A percentile compares a stretch with the other conserved stretches of the same genome.
Conservation (phyloP, 306 rosid genomes). For the Clitoria ternatea region DNA sequence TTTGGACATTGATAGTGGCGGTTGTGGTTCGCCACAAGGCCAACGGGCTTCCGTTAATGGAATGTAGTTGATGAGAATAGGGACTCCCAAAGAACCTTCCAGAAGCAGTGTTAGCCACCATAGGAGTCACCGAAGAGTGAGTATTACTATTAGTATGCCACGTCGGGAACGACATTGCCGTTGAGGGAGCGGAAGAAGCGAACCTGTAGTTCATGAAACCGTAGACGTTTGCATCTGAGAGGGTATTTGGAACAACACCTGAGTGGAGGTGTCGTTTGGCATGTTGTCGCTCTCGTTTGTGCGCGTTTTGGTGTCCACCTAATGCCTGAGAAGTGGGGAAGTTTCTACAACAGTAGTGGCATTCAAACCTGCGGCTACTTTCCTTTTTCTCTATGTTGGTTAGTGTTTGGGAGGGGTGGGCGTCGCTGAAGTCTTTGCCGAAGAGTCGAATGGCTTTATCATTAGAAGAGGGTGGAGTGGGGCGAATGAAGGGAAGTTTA, state of each 20-base stretch:
- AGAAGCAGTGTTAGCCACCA: not conserved
- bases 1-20: slow-evolving; percentile 8
- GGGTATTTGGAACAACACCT: slow-evolving; percentile 44
- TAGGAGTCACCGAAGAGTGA: not conserved
- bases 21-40: slow-evolving; percentile 61
- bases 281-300: slow-evolving; percentile 79
- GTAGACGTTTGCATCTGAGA: slow-evolving; percentile 49
- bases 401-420: slow-evolving; percentile 16
- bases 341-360: slow-evolving; percentile 85
- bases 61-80: slow-evolving; percentile 36
- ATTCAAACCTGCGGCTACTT: slow-evolving; percentile 66
- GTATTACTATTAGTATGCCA: slow-evolving; percentile 34
- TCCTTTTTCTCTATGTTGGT: slow-evolving; percentile 26
- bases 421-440: slow-evolving; percentile 54
- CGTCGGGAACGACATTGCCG: slow-evolving; percentile 35
- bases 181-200: slow-evolving; percentile 27
- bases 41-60: slow-evolving; percentile 73
- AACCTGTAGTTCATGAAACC: slow-evolving; percentile 55
- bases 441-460: slow-evolving; percentile 62
- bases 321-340: slow-evolving; percentile 89
- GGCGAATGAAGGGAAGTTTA: slow-evolving; percentile 82
- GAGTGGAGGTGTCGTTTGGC: slow-evolving; percentile 84
- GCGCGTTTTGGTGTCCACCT: slow-evolving; percentile 95
- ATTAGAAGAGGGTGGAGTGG: slow-evolving; percentile 36
- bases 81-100: slow-evolving; percentile 50